Evolutionary conservation across 768 basidiomycete species (phyloP), one percentile per base, ranked within the genome.

Genomic region (Termitomyces heimii): DNA sequence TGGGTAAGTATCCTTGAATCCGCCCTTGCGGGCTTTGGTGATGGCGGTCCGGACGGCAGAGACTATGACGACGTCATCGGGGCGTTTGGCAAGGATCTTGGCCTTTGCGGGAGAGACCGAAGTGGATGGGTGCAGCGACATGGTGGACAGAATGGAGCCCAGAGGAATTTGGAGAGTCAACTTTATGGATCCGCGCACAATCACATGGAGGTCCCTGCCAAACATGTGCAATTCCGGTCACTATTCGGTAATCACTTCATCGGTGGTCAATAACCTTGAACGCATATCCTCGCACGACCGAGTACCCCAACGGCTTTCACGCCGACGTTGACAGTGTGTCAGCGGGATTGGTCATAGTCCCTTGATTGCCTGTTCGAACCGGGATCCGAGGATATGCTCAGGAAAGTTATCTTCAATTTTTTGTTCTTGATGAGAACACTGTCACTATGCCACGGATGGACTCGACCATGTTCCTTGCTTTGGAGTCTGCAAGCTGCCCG

Each of bases 61-160:
- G 66, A 93, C 84, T 68, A 98, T 89, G 61, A 98, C 96, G 14
- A 98, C 88, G 71, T 96, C 94, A 69, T 91, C 80, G 60, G 89
- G 86, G 64, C 82, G 75, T 75, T 92, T 88, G 65, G 82, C 75
- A 49, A 93, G 80, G 24, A 92, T 62, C 57, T 76, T 76, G 24
- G 84, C 75, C 68, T 83, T 89, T 56, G 78, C 77, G 53, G 74
- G 63, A 18, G 76, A 74, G 37, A 44, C 40, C 0, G 56, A 48
- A 14, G 49, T 16, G 22, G 31, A 50, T 13, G 8, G 18, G 1
- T 13, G 12, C 12, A 43, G 42, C 2, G 42, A 43, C 42, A 43
- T 43, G 20, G 42, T 24, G 42, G 40, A 20, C 20, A 20, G 40
- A 5, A 20, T 20, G 20, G 22, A 10, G 40, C n/a, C n/a, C n/a